Evolutionary conservation across 345 rosid genomes (phyloP), one percentile per base, ranked within the genome.

Genomic region (Cardamine resedifolia): DNA sequence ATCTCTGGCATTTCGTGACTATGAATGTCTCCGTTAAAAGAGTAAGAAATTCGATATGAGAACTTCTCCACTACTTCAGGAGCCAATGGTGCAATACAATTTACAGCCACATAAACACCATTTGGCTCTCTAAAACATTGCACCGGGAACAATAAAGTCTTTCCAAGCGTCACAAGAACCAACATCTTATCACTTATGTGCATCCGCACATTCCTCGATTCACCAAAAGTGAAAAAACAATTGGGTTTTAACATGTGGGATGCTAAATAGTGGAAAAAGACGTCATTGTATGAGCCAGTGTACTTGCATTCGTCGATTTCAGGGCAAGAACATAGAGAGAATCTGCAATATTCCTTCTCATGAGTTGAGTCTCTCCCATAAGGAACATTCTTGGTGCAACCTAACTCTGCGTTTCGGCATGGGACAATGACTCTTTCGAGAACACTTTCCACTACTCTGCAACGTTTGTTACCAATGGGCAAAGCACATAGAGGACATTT

Each of bases 291-390:
- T 55, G 36, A 8, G 38, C 38, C 59, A 55, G 59, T 55, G 34
- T n/a, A 55, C 10, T 28, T 55, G 59, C 44, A 58, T 34, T 20
- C 11, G 28, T 20, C 14, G 19, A 38, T 39, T 14, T 21, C 85
- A 36, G 86, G 93, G 84, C 90, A 88, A 2, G 81, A 59, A 66
- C 85, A 78, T 4, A 87, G 83, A 5, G 59, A 55, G 49, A 51
- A 69, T 28, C 6, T 18, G 58, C 89, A 84, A 38, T 14, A 59
- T 2, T 27, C 21, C 58, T 78, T 81, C 66, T 77, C 88, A 5
- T 86, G 87, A 64, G 41, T 70, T 41, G 14, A 71, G 27, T 68
- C 77, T 71, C 69, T 51, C 21, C 68, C 63, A 70, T 68, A 84
- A 61, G 64, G 55, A 53, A 75, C 44, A 8, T 12, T 31, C 53